Evolutionary conservation across 2,329 filamentous ascomycete species (phyloP), one percentile per base, ranked within the genome.

Genomic region (Paecilomyces fulvus): DNA sequence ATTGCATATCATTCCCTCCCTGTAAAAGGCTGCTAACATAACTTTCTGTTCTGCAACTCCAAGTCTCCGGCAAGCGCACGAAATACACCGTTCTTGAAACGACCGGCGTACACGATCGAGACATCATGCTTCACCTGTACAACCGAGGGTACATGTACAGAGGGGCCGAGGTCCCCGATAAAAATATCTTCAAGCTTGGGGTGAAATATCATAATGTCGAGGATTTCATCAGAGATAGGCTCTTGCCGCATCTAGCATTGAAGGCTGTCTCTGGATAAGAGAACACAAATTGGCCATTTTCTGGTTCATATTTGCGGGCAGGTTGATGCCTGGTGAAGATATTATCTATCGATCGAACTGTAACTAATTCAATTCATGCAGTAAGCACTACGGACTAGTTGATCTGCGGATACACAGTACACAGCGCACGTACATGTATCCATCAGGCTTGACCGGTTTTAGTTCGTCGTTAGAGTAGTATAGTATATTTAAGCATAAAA

Each of bases 241-340:
- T 58, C 17, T 56, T 71, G 23, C 55, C 67, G 28, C 64, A 68
- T 20, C 66, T 77, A 2, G 65, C 67, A 14, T 12, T 54, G 48
- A 12, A 49, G 21, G 21, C 17, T 9, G 37, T 43, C 7, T 43
- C 37, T 43, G 37, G 3, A 17, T 17, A 4, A n/a, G 12, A 17
- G n/a, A 10, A 17, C 9, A 17, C 2, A n/a, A 17, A 17, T 43
- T 43, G 9, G 9, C 9, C 14, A 43, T 43, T 20, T 20, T 12
- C 5, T n/a, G 33, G 4, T n/a, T 14, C 33, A 37, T 37, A 37
- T 43, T 1, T 17, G n/a, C n/a, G 12, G 6, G 12, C 4, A n/a
- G 8, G n/a, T 17, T 17, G 3, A 8, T 43, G 8, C 9, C 37
- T 9, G 3, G 6, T n/a, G 14, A 9, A 9, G 37, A 2, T 6